These are phyloP conservation scores for Trichophyton mentagrophytes DNA, from an alignment of 2,329 filamentous ascomycete species.

Conservation along the genomic window DNA sequence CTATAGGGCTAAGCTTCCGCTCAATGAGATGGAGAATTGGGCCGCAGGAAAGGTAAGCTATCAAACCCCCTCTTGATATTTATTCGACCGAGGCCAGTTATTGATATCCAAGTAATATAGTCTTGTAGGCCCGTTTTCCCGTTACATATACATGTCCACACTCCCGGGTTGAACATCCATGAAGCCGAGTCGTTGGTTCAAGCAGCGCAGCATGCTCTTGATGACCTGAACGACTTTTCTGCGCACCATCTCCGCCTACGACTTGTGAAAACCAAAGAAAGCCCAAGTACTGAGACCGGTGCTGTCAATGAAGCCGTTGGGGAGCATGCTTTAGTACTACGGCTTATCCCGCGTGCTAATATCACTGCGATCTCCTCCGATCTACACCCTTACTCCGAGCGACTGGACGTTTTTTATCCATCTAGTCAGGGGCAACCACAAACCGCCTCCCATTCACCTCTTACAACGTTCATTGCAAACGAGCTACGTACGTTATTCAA, in stretches of 20 bases:
- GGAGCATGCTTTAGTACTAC: conserved; percentile 53
- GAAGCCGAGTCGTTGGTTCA: conserved; percentile 64
- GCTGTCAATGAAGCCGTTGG: conserved; percentile 6
- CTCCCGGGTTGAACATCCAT: conserved; percentile 49
- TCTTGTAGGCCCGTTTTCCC: conserved; percentile 81
- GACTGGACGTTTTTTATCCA: conserved; percentile 66
- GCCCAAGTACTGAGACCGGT: conserved; percentile 8
- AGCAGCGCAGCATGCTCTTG: conserved; percentile 72
- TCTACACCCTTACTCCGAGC: conserved; percentile 55
- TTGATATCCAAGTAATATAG: conserved; percentile 34
- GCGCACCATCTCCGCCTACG: conserved; percentile 69
- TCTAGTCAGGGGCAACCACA: conserved; percentile 53
- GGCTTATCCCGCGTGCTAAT: conserved; percentile 45
- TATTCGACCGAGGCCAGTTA: neutral
- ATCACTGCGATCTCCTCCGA: conserved; percentile 44
- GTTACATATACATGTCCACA: conserved; percentile 64
- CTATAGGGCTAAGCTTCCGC: conserved; percentile 69
- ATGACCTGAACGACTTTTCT: conserved; percentile 75
- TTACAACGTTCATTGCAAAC: conserved; percentile 65
- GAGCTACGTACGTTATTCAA: conserved; percentile 67
- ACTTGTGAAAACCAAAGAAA: conserved; percentile 34
- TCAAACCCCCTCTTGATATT: conserved; percentile 3
- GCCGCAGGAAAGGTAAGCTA: conserved; percentile 65
- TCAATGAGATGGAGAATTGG: conserved; percentile 82
- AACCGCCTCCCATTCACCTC: conserved; percentile 55